Conservation (phyloP, 2,329 filamentous ascomycete species). For the Chaetoscypha palmicola region DNA sequence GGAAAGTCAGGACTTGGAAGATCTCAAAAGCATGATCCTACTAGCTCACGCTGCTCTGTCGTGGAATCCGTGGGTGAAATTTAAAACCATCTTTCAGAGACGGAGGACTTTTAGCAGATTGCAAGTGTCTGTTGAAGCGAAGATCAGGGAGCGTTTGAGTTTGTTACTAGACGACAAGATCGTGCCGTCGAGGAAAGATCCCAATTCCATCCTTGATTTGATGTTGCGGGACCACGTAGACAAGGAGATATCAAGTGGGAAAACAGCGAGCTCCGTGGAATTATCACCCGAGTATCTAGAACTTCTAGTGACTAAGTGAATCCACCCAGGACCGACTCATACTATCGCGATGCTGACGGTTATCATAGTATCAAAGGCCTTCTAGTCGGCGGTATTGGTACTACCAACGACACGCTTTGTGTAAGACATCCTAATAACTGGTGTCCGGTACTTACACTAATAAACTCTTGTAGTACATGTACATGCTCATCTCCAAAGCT, state of each 20-base stretch:
- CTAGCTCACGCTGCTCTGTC: neutral
- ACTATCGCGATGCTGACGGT: too few relatives aligned
- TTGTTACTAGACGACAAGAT: slow-evolving; percentile 1
- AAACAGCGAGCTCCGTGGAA: neutral
- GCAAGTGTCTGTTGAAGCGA: neutral
- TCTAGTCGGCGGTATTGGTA: neutral
- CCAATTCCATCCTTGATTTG: slow-evolving; percentile 4
- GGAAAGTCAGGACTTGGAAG: neutral
- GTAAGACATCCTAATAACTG: too few relatives aligned
- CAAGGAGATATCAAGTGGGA: neutral
- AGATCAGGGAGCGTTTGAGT: neutral
- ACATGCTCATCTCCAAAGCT: neutral
- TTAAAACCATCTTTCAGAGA: neutral
- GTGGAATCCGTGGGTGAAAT: slow-evolving; percentile 2
- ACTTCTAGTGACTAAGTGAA: neutral
- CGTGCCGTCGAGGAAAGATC: slow-evolving; percentile 5
- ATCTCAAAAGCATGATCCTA: slow-evolving; percentile 45
- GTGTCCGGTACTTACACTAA: too few relatives aligned
- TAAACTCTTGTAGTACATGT: neutral
- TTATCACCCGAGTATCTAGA: neutral
- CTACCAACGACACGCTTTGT: slow-evolving; percentile 2
- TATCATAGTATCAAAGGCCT: slow-evolving; percentile 1
- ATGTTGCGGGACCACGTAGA: slow-evolving; percentile 5
- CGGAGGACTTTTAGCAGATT: neutral
- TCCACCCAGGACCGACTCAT: too few relatives aligned